These are phyloP conservation scores for Chondrostereum purpureum DNA, from an alignment of 1,284 basidiomycete species.

Conservation along the genomic window DNA sequence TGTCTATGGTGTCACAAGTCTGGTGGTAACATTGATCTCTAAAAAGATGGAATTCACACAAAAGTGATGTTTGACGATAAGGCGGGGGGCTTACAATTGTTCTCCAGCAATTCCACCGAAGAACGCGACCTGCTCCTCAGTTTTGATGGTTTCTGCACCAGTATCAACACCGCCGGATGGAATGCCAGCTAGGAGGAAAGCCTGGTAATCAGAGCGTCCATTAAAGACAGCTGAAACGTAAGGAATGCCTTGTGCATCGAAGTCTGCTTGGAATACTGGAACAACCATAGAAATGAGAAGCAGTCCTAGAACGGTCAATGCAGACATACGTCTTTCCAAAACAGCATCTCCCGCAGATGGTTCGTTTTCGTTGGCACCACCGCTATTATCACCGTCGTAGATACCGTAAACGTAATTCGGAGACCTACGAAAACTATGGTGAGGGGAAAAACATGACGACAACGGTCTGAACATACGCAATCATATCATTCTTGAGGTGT, in stretches of 20 bases:
- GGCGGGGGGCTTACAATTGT: no score
- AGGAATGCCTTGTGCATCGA: background rate
- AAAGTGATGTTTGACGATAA: no score
- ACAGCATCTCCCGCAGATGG: constrained; percentile 18
- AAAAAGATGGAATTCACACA: no score
- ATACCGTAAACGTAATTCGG: constrained; percentile 20
- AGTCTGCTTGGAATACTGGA: background rate
- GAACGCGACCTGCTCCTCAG: background rate
- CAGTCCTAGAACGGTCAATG: no score
- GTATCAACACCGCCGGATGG: constrained; percentile 20
- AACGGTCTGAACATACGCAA: background rate
- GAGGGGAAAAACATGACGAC: background rate
- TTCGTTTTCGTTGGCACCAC: background rate
- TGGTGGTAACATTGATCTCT: constrained; percentile 20
- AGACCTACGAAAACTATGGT: constrained; percentile 12
- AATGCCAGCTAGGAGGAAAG: constrained; percentile 20
- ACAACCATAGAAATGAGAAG: no score
- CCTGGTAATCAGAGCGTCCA: constrained; percentile 20
- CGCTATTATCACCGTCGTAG: constrained; percentile 19
- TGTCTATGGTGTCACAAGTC: constrained; percentile 19
- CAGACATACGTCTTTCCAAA: no score
- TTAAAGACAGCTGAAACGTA: constrained; percentile 11
- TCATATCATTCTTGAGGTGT: background rate
- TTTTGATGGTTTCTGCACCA: constrained; percentile 11
- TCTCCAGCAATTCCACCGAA: background rate